These are phyloP conservation scores for Pichia cactophila DNA, from an alignment of 1,139 yeast species.

Conservation along the genomic window DNA sequence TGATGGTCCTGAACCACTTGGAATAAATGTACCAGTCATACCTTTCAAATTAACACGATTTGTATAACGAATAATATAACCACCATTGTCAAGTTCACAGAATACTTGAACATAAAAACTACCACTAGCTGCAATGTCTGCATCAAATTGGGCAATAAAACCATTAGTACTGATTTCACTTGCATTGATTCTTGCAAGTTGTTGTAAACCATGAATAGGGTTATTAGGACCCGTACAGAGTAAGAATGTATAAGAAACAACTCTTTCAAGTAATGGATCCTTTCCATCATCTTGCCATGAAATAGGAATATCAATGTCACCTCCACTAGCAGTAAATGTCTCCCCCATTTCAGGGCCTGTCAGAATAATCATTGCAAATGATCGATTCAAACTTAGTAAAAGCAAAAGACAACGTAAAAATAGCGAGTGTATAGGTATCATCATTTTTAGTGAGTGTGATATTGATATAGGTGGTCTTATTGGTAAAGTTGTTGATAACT, in stretches of 20 bases:
- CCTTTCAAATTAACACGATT: constrained; percentile 57
- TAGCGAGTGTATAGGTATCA: constrained; percentile 5
- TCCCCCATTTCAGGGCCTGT: constrained; percentile 44
- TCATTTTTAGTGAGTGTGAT: background rate
- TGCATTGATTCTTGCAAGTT: constrained; percentile 1
- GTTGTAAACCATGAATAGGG: constrained; percentile 23
- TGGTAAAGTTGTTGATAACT: background rate
- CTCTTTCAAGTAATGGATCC: constrained; percentile 42
- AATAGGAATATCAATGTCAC: constrained; percentile 40
- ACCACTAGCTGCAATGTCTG: constrained; percentile 50
- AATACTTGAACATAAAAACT: constrained; percentile 63
- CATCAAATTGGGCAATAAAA: constrained; percentile 37
- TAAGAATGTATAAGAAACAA: constrained; percentile 41
- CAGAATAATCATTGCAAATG: constrained; percentile 50
- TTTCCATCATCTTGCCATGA: constrained; percentile 55
- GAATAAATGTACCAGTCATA: constrained; percentile 53
- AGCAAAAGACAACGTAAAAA: constrained; percentile 6
- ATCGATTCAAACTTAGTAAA: constrained; percentile 9
- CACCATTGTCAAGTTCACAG: constrained; percentile 41
- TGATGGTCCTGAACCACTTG: constrained; percentile 35
- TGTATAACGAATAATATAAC: constrained; percentile 63
- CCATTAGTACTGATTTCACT: constrained; percentile 25
- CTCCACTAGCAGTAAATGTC: constrained; percentile 44
- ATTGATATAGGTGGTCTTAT: background rate
- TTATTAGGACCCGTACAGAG: constrained; percentile 64